Conservation (phyloP, 2,329 filamentous ascomycete species). For the Periglandula ipomoeae region DNA sequence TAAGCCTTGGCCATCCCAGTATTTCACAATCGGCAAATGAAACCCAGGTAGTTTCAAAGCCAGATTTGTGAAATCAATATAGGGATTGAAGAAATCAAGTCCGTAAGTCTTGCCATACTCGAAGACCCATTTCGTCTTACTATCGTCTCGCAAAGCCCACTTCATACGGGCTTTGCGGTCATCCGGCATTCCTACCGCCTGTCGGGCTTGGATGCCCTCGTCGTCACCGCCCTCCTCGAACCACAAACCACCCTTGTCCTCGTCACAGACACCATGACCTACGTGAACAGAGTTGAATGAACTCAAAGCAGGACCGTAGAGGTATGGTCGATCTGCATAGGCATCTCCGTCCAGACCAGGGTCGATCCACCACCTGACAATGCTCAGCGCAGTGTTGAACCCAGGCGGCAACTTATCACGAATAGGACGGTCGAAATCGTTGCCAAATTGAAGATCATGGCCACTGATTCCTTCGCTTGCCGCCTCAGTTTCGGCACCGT, state of each 20-base stretch:
- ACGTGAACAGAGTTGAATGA: constrained; percentile 71
- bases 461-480: constrained; percentile 48
- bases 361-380: constrained; percentile 87
- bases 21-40: constrained; percentile 61
- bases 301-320: constrained; percentile 75
- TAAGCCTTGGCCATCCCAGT: constrained; percentile 71
- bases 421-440: constrained; percentile 90
- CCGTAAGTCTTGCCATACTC: constrained; percentile 43
- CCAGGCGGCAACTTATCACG: constrained; percentile 77
- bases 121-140: constrained; percentile 45
- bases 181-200: constrained; percentile 39
- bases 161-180: constrained; percentile 46
- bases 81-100: constrained; percentile 78
- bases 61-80: constrained; percentile 74
- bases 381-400: constrained; percentile 73
- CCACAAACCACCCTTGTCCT: constrained; percentile 40
- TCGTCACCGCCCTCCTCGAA: constrained; percentile 60
- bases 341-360: constrained; percentile 85
- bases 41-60: constrained; percentile 65
- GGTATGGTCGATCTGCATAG: constrained; percentile 74
- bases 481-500: constrained; percentile 8
- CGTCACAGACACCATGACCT: constrained; percentile 42
- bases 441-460: constrained; percentile 77
- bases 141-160: constrained; percentile 43
- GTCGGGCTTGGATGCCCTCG: constrained; percentile 37